These are phyloP conservation scores for Talaromyces stipitatus DNA, from an alignment of 495 filamentous ascomycete species.

Conservation along the genomic window DNA sequence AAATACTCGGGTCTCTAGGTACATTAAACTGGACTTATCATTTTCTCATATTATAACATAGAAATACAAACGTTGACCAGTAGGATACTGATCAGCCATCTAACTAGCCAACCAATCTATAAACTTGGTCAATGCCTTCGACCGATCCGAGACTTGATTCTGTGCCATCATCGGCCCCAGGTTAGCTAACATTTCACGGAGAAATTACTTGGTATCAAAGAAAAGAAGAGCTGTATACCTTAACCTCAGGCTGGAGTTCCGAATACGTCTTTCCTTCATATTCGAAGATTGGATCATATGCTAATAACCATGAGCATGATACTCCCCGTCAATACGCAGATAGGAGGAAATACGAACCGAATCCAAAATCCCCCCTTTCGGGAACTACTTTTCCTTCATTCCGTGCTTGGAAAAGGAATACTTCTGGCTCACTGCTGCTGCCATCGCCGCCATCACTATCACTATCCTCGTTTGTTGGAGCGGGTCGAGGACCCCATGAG, in stretches of 20 bases:
- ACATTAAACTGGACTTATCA: neutral
- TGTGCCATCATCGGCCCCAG: constrained; percentile 18
- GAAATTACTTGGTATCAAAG: neutral
- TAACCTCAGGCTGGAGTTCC: constrained; percentile 79
- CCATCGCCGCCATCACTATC: neutral
- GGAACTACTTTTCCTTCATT: constrained; percentile 46
- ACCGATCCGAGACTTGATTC: constrained; percentile 81
- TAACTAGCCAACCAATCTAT: constrained; percentile 58
- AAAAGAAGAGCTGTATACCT: constrained; percentile 24
- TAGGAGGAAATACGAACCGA: constrained; percentile 43
- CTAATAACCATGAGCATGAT: constrained; percentile 31
- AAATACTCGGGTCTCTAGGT: neutral
- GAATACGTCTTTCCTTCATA: constrained; percentile 83
- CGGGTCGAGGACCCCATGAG: constrained; percentile 53
- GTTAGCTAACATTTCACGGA: no score
- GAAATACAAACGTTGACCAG: neutral
- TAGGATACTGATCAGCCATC: neutral
- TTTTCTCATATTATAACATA: neutral
- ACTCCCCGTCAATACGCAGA: neutral
- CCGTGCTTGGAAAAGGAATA: constrained; percentile 77
- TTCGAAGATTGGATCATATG: constrained; percentile 90
- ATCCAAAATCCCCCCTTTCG: constrained; percentile 49
- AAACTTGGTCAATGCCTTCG: constrained; percentile 66
- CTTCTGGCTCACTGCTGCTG: constrained; percentile 45
- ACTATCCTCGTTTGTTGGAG: neutral